Evolutionary conservation across 1,139 yeast species (phyloP).

Genomic region (Arxiozyma bovina): DNA sequence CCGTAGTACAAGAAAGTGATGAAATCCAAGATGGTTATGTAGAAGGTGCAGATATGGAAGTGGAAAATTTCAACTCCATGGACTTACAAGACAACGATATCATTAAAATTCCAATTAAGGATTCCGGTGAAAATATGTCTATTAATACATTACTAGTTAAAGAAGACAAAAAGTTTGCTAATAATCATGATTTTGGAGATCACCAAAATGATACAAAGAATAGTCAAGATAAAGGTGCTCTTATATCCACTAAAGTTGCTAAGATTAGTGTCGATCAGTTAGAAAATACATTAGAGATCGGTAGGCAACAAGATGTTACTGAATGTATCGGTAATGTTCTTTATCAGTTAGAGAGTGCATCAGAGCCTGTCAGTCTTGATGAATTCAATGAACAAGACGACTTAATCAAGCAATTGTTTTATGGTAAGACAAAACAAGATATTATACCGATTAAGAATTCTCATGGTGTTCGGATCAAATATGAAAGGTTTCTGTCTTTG

Average conservation of each 20-base stretch:
- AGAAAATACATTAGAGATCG: conserved; percentile 67
- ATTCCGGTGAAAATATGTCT: background rate
- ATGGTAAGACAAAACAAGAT: conserved; percentile 59
- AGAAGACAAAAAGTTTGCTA: background rate
- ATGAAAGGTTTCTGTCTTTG: conserved; percentile 71
- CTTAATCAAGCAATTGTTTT: conserved; percentile 66
- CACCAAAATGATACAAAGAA: background rate
- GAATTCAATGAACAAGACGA: conserved; percentile 79
- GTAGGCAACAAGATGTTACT: conserved; percentile 94
- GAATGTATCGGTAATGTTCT: conserved; percentile 93
- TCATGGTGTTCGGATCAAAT: conserved; percentile 43
- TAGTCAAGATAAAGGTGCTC: conserved; percentile 3
- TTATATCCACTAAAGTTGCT: conserved; percentile 26
- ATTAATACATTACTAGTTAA: background rate
- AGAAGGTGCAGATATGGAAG: background rate
- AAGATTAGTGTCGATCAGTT: conserved; percentile 54
- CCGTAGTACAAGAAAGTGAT: conserved; percentile 3
- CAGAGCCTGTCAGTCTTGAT: conserved; percentile 55
- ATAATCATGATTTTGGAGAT: background rate
- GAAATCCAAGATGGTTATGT: background rate
- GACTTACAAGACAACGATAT: background rate
- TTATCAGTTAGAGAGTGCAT: conserved; percentile 88
- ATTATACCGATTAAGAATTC: conserved; percentile 35
- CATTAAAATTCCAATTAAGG: background rate
- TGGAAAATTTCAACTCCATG: background rate